A percentile compares a stretch with the other conserved stretches of the same genome.
These are phyloP conservation scores for Neurospora tetrasperma DNA, from an alignment of 495 filamentous ascomycete species.

Conservation along the genomic window DNA sequence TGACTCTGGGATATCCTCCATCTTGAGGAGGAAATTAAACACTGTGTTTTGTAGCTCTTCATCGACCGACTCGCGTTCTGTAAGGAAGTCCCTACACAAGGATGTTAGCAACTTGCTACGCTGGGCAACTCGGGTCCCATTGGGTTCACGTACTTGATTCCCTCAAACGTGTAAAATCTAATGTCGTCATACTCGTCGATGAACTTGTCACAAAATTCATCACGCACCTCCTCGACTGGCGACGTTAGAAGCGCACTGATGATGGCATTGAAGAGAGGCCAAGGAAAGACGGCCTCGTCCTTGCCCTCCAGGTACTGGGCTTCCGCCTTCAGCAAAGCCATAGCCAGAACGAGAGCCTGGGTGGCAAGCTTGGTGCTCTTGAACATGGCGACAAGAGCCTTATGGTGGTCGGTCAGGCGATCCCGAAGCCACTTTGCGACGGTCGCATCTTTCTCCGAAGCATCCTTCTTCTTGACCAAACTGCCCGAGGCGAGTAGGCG, in stretches of 20 bases:
- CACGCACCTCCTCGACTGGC: constrained; percentile 43
- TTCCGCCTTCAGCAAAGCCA: constrained; percentile 76
- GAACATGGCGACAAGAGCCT: constrained; percentile 44
- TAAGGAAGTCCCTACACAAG: constrained; percentile 26
- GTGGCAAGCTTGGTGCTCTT: constrained; percentile 39
- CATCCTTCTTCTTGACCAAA: constrained; percentile 50
- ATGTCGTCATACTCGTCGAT: constrained; percentile 75
- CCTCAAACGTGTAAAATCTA: constrained; percentile 65
- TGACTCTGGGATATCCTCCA: constrained; percentile 51
- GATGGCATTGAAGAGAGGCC: constrained; percentile 50
- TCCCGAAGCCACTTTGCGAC: constrained; percentile 72
- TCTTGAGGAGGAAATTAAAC: constrained; percentile 53
- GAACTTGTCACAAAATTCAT: constrained; percentile 68
- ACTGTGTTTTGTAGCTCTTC: constrained; percentile 39
- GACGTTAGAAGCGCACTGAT: constrained; percentile 52
- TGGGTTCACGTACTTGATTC: constrained; percentile 46
- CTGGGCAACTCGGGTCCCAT: background rate
- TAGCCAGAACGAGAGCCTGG: constrained; percentile 63
- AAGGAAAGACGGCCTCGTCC: constrained; percentile 55
- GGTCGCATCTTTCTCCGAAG: constrained; percentile 60
- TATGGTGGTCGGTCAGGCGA: constrained; percentile 58
- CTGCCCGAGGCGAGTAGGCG: constrained; percentile 68
- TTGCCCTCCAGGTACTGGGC: constrained; percentile 48
- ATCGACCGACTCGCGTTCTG: constrained; percentile 23
- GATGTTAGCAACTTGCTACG: constrained; percentile 10